Base-by-base conservation (phyloP, 2,329 filamentous ascomycete genomes). In the Teratosphaeriaceae sp. region DNA sequence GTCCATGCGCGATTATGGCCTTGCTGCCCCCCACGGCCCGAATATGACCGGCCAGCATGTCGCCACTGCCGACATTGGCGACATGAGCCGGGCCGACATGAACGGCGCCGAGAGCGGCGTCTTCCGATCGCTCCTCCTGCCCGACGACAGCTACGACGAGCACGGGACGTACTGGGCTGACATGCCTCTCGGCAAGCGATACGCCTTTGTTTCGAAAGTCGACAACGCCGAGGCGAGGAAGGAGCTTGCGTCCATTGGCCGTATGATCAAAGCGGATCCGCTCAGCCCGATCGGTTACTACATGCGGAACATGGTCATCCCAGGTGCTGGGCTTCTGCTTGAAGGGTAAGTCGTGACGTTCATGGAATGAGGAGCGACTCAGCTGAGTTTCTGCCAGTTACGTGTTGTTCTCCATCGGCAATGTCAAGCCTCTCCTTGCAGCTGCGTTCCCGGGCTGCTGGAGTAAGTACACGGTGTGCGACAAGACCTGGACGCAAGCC, bases 381-480 rank as follows among this genome's bases (percentile, higher is more conserved):
- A 20, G 31, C 43, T 47, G 40, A 51, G 21, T 4, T 26, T 6
- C 8, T 16, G 9, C 3, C 41, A 80, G 88, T 56, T 97, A 96
- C 61, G 89, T 96, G 31, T 78, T 97, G 16, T 97, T 97, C 74
- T 96, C 89, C 50, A 96, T 97, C 55, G 90, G 90, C 45, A 96
- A 95, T 66, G 72, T 97, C 51, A 80, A 85, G 60, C 85, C 89
- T 3, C 75, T 97, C 9, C 90, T 95, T 61, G 67, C 79, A 48
- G 74, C 78, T 24, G 79, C 80, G 5, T 97, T 90, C 76, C 78
- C 80, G 1, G 55, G 69, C 3, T 97, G 90, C 72, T 97, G 90
- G 90, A 46, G 47, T 8, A 51, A 50, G 8, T 45, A 54, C 47
- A 65, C 72, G 2, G 80, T 78, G 21, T 97, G 90, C 71, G 78